Evolutionary conservation across 345 rosid species (phyloP).

Genomic region (Camelina hispida): DNA sequence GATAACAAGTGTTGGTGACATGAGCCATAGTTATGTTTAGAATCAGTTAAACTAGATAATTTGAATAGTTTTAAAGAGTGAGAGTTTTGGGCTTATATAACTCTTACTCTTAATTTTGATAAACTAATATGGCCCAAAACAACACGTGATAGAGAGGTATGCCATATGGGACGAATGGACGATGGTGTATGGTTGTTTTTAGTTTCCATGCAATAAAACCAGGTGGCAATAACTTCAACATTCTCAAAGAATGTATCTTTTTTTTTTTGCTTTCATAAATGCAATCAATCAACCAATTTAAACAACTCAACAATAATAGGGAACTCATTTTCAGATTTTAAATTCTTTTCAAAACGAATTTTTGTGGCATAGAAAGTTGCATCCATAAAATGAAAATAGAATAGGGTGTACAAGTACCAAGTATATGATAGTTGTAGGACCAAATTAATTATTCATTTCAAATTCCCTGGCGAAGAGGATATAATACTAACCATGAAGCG

Average conservation of each 20-base stretch:
- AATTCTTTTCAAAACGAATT: background rate
- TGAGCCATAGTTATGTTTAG: background rate
- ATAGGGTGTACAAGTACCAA: slow-evolving; percentile 40
- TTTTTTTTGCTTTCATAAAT: background rate
- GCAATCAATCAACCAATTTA: background rate
- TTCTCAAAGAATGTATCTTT: background rate
- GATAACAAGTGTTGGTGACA: background rate
- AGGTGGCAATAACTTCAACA: background rate
- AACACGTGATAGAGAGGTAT: background rate
- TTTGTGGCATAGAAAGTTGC: slow-evolving; percentile 35
- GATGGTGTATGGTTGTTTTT: too few species aligned
- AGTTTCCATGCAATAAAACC: background rate
- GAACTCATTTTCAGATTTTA: slow-evolving; percentile 1
- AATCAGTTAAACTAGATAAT: background rate
- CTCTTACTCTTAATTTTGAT: background rate
- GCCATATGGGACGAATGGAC: background rate
- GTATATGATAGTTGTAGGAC: slow-evolving; percentile 45
- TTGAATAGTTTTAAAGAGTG: background rate
- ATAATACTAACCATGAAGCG: slow-evolving; percentile 44
- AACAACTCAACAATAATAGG: background rate
- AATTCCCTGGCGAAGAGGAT: slow-evolving; percentile 43
- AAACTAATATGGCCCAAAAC: background rate
- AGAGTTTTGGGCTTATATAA: background rate
- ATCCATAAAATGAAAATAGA: slow-evolving; percentile 2
- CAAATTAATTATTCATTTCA: slow-evolving; percentile 15